A percentile compares a stretch with the other conserved stretches of the same genome.
These are phyloP conservation scores for Serendipita sp. DNA, from an alignment of 1,284 basidiomycete species.

Conservation along the genomic window DNA sequence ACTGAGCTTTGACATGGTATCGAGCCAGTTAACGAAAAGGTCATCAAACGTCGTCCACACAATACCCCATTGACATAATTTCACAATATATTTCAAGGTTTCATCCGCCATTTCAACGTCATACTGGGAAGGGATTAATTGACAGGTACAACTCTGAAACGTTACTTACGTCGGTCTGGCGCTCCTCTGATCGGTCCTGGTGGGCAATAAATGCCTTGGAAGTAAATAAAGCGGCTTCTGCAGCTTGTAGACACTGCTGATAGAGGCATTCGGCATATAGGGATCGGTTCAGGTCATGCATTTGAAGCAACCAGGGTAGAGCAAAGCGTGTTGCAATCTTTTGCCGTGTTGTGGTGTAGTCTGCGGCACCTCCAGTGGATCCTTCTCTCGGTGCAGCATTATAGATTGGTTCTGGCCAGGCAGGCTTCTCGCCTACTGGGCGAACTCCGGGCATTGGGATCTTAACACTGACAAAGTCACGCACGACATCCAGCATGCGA, in stretches of 20 bases:
- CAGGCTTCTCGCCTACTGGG: conserved; percentile 25
- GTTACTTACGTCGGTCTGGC: not conserved
- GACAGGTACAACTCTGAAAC: not conserved
- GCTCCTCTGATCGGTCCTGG: conserved; percentile 5
- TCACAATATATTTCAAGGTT: conserved; percentile 38
- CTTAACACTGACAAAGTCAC: conserved; percentile 44
- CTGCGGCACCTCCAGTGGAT: conserved; percentile 42
- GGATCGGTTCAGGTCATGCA: conserved; percentile 42
- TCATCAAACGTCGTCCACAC: conserved; percentile 48
- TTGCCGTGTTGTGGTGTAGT: conserved; percentile 45
- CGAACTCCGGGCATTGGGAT: conserved; percentile 50
- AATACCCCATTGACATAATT: conserved; percentile 38
- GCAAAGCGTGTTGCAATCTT: conserved; percentile 38
- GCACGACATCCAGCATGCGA: conserved; percentile 42
- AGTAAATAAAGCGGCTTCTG: conserved; percentile 17
- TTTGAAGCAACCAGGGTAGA: conserved; percentile 44
- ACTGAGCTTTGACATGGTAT: conserved; percentile 27
- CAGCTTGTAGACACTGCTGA: conserved; percentile 34
- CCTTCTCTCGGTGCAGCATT: conserved; percentile 25
- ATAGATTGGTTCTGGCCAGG: conserved; percentile 34
- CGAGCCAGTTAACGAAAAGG: conserved; percentile 51
- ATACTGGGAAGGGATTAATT: not conserved
- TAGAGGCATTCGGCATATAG: conserved; percentile 37
- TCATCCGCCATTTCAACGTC: conserved; percentile 20
- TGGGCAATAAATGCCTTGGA: not conserved